Percentiles rank a stretch among this genome's conserved stretches.
Evolutionary conservation across 305 asterid genomes (phyloP).

Genomic region (Solanum hybrid): DNA sequence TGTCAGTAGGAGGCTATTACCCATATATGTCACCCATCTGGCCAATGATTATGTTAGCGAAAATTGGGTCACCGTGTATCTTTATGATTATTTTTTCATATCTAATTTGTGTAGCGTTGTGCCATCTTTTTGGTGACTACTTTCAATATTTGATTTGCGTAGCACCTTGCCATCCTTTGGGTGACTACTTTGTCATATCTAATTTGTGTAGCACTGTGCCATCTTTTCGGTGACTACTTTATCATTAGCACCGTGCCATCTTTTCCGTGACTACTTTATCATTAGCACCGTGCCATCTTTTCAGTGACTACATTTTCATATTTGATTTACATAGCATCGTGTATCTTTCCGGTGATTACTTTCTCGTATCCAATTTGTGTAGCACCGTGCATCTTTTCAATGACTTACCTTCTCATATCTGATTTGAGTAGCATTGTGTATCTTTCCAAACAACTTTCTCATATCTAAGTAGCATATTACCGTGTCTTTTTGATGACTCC

Average conservation of each 20-base stretch:
- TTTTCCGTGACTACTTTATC: background rate
- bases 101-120: background rate
- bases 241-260: background rate
- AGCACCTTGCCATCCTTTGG: background rate
- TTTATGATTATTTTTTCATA: background rate
- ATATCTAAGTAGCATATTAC: background rate
- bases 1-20: background rate
- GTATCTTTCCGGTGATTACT: background rate
- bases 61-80: background rate
- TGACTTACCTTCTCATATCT: background rate
- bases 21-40: background rate
- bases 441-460: background rate
- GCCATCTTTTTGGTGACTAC: background rate
- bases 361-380: background rate
- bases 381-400: background rate
- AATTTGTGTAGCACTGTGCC: background rate
- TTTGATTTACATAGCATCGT: background rate
- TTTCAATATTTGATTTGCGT: background rate
- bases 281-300: background rate
- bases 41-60: background rate
- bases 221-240: background rate
- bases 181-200: background rate
- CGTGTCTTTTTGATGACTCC: background rate
- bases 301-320: background rate
- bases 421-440: background rate